These are phyloP conservation scores for Pulveroboletus ravenelii DNA, from an alignment of 768 basidiomycete genomes.

Conservation along the genomic window DNA sequence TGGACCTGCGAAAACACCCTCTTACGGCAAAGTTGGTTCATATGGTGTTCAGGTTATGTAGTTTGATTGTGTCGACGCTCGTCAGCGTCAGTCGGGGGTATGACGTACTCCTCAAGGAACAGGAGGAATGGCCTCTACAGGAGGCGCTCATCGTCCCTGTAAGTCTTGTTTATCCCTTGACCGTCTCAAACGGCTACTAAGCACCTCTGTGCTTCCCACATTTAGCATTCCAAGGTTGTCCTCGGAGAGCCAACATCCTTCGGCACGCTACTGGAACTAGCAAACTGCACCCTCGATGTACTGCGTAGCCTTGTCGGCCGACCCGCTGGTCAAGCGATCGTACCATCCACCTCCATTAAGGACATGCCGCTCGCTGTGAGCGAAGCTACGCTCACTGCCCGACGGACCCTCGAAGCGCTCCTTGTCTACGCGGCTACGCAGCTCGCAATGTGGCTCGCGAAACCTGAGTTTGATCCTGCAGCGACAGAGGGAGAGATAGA, in stretches of 20 bases:
- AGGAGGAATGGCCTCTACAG: conserved; percentile 67
- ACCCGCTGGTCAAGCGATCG: conserved; percentile 53
- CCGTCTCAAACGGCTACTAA: background rate
- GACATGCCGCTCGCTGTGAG: conserved; percentile 43
- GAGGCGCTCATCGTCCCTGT: conserved; percentile 73
- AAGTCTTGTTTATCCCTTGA: conserved; percentile 24
- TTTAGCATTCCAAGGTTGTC: conserved; percentile 80
- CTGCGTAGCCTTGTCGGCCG: conserved; percentile 61
- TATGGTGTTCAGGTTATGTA: conserved; percentile 63
- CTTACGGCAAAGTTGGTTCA: conserved; percentile 69
- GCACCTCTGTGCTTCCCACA: background rate
- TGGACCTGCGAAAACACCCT: conserved; percentile 66
- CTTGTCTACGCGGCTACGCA: conserved; percentile 72
- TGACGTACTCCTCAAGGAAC: conserved; percentile 53
- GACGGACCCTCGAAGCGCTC: conserved; percentile 62
- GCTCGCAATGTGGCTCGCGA: conserved; percentile 72
- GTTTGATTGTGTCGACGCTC: conserved; percentile 65
- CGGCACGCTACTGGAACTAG: conserved; percentile 84
- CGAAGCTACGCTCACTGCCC: conserved; percentile 51
- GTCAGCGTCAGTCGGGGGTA: conserved; percentile 69
- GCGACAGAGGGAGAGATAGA: conserved; percentile 42
- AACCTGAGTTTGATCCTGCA: conserved; percentile 57
- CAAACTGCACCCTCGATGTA: conserved; percentile 70
- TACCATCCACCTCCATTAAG: conserved; percentile 29
- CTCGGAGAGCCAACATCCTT: conserved; percentile 78